A percentile compares a stretch with the other conserved stretches of the same genome.
phyloP scores from a whole-genome alignment of 805 yeast species.

The Zygotorulaspora danielsina region DNA sequence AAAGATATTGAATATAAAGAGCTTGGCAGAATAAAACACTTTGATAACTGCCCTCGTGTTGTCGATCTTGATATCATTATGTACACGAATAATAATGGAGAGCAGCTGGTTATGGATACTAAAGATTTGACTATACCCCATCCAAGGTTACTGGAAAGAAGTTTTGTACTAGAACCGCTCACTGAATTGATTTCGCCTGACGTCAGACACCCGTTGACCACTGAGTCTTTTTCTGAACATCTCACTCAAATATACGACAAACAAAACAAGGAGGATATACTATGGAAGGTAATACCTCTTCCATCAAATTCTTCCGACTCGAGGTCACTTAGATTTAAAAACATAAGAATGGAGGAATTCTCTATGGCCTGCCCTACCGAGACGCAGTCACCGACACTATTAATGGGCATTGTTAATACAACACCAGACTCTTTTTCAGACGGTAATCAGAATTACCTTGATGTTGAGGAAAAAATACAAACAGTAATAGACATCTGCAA shows the following conservation, averaged over 20 bases:
- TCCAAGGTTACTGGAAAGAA: conserved; percentile 78
- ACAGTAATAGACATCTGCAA: conserved; percentile 48
- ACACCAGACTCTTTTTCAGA: conserved; percentile 97
- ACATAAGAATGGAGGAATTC: conserved; percentile 43
- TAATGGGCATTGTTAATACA: conserved; percentile 85
- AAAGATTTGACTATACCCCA: conserved; percentile 75
- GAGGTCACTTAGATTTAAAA: conserved; percentile 27
- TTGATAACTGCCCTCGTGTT: conserved; percentile 88
- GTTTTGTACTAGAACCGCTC: conserved; percentile 85
- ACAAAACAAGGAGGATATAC: conserved; percentile 47
- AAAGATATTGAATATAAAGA: conserved; percentile 76
- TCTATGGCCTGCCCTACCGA: conserved; percentile 36
- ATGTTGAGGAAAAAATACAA: conserved; percentile 40
- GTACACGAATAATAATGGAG: conserved; percentile 40
- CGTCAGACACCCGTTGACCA: conserved; percentile 75
- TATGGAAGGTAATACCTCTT: conserved; percentile 50
- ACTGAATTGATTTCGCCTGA: conserved; percentile 72
- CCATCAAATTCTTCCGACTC: conserved; percentile 22
- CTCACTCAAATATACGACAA: conserved; percentile 47
- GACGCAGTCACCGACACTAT: conserved; percentile 42
- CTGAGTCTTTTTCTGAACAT: conserved; percentile 73
- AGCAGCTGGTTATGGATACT: conserved; percentile 46
- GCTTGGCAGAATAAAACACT: conserved; percentile 64
- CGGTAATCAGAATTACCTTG: conserved; percentile 51
- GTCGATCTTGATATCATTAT: conserved; percentile 85